Base-by-base conservation (phyloP, 306 rosid species). In the Biancaea sappan region DNA sequence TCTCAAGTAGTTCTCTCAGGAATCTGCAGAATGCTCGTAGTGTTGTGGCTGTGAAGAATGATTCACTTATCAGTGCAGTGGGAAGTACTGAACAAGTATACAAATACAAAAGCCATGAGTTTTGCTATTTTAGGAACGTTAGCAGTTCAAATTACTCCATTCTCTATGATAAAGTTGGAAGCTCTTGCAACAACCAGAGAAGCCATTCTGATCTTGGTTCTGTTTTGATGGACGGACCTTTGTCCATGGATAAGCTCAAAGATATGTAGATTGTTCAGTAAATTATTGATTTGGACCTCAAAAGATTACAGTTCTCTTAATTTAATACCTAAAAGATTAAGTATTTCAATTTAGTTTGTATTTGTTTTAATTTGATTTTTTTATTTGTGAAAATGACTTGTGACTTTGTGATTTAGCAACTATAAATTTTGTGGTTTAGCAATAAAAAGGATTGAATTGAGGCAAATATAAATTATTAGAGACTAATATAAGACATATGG, bases 1-100 rank as follows among this genome's bases (percentile, higher is more conserved):
- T 69, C 21, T 77, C 74, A 6, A 84, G 77, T 43, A 90, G 88
- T 75, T 84, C 87, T 75, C 84, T 91, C 5, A 80, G 66, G 37
- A 90, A 91, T 84, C 47, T 83, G 81, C 97, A 94, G 83, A 85
- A 75, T 73, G 90, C 89, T 0, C 88, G 87, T 52, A 58, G 90
- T 46, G 70, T 35, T 31, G 83, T 94, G 78, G 81, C 80, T 51
- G 81, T 92, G 9, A 71, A 73, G 79, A 77, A 85, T 7, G 46
- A 82, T 69, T 50, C 82, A 80, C 86, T 90, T 19, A 52, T 77
- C 38, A 70, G 77, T 13, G 96, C 93, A 67, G 3, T 74, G 56
- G 93, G 96, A 9, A 73, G 81, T 71, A 94, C 97, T 19, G 81
- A 87, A 50, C 89, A 94, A 87, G 86, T 78, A 71, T 94, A 90